These are phyloP conservation scores for Sungouiozyma intestinalis DNA, from an alignment of 805 yeast species.

Conservation along the genomic window DNA sequence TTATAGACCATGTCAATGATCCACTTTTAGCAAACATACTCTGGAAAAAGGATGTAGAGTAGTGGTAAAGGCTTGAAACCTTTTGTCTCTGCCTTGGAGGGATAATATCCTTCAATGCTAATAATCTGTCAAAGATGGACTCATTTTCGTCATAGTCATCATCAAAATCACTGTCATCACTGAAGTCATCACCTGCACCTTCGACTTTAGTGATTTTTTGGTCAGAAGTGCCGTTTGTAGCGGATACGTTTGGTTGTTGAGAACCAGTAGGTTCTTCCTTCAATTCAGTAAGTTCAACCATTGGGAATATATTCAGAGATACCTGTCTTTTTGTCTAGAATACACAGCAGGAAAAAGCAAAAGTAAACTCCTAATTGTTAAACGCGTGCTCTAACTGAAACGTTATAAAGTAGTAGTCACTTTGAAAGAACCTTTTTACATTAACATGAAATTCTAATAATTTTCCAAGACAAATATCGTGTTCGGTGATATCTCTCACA, in stretches of 20 bases:
- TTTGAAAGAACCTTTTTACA: not conserved
- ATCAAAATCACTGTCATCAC: conserved; percentile 39
- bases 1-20: conserved; percentile 69
- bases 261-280: conserved; percentile 18
- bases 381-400: not conserved
- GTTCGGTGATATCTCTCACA: not conserved
- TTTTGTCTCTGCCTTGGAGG: conserved; percentile 74
- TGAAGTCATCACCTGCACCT: conserved; percentile 33
- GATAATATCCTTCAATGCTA: conserved; percentile 83
- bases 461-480: not conserved
- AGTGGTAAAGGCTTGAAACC: conserved; percentile 27
- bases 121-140: conserved; percentile 74
- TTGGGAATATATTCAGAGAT: too few species aligned
- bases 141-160: conserved; percentile 75
- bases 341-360: not conserved
- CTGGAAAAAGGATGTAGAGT: conserved; percentile 33
- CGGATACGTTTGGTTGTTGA: conserved; percentile 15
- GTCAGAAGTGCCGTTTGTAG: conserved; percentile 50
- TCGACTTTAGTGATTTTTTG: conserved; percentile 35
- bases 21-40: conserved; percentile 54
- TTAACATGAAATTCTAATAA: too few species aligned
- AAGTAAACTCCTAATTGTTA: too few species aligned
- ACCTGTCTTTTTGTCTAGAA: not conserved
- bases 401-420: not conserved
- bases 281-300: conserved; percentile 30